Percentiles rank a stretch among this genome's conserved stretches.
These are phyloP conservation scores for Allomyces macrogynus DNA, from an alignment of 192 early-diverging fungal genomes.

Conservation along the genomic window DNA sequence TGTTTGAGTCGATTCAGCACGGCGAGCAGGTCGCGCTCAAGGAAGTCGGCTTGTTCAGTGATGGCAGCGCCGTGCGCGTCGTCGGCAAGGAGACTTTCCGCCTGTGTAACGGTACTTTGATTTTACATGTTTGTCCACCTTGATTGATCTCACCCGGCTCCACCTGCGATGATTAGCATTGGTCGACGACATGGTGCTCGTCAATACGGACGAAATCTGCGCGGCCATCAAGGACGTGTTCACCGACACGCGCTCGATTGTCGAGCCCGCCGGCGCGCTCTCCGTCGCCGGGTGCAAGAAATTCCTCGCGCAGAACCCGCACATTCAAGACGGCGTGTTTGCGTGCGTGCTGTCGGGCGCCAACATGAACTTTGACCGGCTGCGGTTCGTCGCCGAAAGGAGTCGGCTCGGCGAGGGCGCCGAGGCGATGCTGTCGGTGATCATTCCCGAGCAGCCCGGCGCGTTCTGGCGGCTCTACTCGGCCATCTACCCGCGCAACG, in stretches of 20 bases:
- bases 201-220: conserved; percentile 90
- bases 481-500: conserved; percentile 55
- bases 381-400: conserved; percentile 90
- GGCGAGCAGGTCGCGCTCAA: conserved; percentile 43
- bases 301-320: conserved; percentile 32
- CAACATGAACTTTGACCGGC: conserved; percentile 97
- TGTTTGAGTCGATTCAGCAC: conserved; percentile 52
- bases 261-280: conserved; percentile 90
- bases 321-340: conserved; percentile 31
- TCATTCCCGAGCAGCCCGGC: conserved; percentile 75
- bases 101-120: conserved; percentile 24
- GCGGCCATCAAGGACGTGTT: conserved; percentile 77
- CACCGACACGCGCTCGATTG: conserved; percentile 70
- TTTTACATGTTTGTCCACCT: no score
- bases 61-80: conserved; percentile 80
- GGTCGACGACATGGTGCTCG: conserved; percentile 78
- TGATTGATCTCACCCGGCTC: background rate
- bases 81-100: conserved; percentile 80
- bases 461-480: conserved; percentile 52
- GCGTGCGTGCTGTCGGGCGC: conserved; percentile 76
- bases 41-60: conserved; percentile 88
- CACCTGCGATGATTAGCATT: conserved; percentile 10
- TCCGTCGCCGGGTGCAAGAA: conserved; percentile 72
- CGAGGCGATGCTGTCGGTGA: conserved; percentile 71
- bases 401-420: conserved; percentile 73